Evolutionary conservation across 306 rosid genomes (phyloP).

Genomic region (Coriaria nepalensis): DNA sequence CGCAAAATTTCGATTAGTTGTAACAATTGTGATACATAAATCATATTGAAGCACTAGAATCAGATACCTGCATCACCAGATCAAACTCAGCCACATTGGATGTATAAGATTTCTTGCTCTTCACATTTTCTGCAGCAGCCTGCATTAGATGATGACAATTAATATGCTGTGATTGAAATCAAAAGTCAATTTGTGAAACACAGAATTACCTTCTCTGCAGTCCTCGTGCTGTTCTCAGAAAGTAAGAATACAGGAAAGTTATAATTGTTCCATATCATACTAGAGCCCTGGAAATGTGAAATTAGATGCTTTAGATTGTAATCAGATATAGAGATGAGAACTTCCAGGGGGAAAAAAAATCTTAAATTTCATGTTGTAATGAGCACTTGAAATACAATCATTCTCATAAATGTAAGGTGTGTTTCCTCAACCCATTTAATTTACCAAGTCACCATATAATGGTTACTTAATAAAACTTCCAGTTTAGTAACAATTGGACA

Average conservation of each 20-base stretch:
- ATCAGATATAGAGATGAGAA: constrained; percentile 4
- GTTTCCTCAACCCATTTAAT: too few species aligned
- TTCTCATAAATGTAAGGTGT: too few species aligned
- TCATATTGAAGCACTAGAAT: constrained; percentile 16
- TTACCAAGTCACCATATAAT: too few species aligned
- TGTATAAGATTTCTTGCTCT: constrained; percentile 38
- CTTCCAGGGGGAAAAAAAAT: background rate
- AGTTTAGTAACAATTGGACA: background rate
- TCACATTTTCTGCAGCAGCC: constrained; percentile 50
- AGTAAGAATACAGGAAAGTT: constrained; percentile 69
- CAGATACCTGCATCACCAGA: constrained; percentile 82
- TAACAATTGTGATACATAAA: constrained; percentile 10
- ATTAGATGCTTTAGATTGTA: constrained; percentile 7
- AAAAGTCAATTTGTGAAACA: constrained; percentile 11
- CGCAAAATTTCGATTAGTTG: background rate
- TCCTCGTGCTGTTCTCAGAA: constrained; percentile 41
- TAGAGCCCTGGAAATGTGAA: constrained; percentile 59
- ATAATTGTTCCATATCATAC: constrained; percentile 64
- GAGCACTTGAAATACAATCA: too few species aligned
- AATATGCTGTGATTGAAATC: background rate
- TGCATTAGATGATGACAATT: constrained; percentile 25
- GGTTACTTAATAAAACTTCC: too few species aligned
- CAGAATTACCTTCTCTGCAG: constrained; percentile 49
- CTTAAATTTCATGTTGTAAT: background rate
- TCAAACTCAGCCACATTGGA: constrained; percentile 78